A percentile compares a stretch with the other conserved stretches of the same genome.
phyloP scores from a whole-genome alignment of 2,329 filamentous ascomycete genomes.

The Diaporthe longicolla region DNA sequence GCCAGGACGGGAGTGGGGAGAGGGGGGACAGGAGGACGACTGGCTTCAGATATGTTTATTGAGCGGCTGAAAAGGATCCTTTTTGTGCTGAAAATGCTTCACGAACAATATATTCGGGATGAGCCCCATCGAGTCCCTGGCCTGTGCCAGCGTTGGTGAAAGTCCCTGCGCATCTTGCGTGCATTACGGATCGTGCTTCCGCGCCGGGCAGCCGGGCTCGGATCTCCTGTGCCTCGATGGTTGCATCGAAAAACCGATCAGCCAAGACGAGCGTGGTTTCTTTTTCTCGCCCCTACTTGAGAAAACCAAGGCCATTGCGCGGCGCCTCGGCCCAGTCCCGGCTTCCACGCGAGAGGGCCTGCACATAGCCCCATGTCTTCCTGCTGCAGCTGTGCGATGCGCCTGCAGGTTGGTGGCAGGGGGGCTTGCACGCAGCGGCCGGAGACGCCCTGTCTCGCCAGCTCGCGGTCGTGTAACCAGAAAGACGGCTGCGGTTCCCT shows the following conservation, averaged over 20 bases:
- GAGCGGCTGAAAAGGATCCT: neutral
- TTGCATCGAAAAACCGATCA: constrained; percentile 5
- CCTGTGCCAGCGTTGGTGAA: constrained; percentile 14
- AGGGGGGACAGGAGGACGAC: constrained; percentile 45
- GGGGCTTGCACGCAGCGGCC: neutral
- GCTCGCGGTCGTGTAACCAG: constrained; percentile 21
- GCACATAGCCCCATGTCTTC: constrained; percentile 23
- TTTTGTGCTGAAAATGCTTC: neutral
- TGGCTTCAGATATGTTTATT: constrained; percentile 52
- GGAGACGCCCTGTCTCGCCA: constrained; percentile 28
- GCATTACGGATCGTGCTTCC: constrained; percentile 19
- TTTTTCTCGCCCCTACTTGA: constrained; percentile 8
- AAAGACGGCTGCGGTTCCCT: constrained; percentile 21
- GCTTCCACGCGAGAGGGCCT: constrained; percentile 12
- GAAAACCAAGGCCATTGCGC: constrained; percentile 14
- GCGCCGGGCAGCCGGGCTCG: neutral
- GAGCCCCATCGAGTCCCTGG: neutral
- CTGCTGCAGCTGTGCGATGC: constrained; percentile 10
- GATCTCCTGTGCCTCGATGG: constrained; percentile 4
- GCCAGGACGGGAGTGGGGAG: constrained; percentile 53
- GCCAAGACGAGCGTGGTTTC: constrained; percentile 2
- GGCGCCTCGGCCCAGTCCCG: constrained; percentile 20
- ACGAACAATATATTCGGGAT: neutral
- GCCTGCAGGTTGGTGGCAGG: constrained; percentile 5
- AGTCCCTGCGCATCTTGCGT: constrained; percentile 9